phyloP scores from a whole-genome alignment of 352 stramenopile genomes.

The Peronospora destructor region DNA sequence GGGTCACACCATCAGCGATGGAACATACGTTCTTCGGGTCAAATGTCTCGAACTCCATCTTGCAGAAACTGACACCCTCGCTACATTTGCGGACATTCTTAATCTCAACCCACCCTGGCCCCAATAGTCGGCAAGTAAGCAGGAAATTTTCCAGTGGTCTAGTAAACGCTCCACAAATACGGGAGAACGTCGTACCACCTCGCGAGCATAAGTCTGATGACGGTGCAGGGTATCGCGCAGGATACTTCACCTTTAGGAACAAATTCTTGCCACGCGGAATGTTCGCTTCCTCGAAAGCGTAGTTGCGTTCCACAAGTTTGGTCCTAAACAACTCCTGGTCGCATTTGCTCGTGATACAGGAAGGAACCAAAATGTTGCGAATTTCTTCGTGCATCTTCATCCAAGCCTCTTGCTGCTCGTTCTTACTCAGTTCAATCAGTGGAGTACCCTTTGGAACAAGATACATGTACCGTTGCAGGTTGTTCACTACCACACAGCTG shows the following conservation, averaged over 20 bases:
- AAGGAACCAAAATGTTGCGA: conserved; percentile 84
- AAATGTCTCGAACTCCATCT: conserved; percentile 90
- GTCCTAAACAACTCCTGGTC: conserved; percentile 87
- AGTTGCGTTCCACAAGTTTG: conserved; percentile 94
- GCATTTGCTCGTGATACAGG: conserved; percentile 61
- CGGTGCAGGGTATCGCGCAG: conserved; percentile 87
- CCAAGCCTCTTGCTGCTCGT: conserved; percentile 83
- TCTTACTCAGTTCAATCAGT: conserved; percentile 86
- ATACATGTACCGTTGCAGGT: conserved; percentile 94
- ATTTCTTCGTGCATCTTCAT: conserved; percentile 88
- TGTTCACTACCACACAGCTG: conserved; percentile 94
- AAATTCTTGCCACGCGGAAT: conserved; percentile 92
- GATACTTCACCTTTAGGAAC: conserved; percentile 98
- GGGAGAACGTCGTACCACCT: conserved; percentile 89
- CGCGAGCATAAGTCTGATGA: conserved; percentile 72
- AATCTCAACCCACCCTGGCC: conserved; percentile 96
- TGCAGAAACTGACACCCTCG: conserved; percentile 87
- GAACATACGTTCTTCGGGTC: conserved; percentile 87
- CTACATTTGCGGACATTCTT: conserved; percentile 71
- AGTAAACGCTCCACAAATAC: conserved; percentile 93
- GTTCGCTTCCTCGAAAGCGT: conserved; percentile 95
- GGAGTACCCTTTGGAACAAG: conserved; percentile 61
- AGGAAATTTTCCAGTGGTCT: conserved; percentile 96
- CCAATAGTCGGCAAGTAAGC: conserved; percentile 95
- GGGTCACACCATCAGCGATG: conserved; percentile 60